Evolutionary conservation across 2,329 filamentous ascomycete genomes (phyloP).

Genomic region (Claviceps spartinae): DNA sequence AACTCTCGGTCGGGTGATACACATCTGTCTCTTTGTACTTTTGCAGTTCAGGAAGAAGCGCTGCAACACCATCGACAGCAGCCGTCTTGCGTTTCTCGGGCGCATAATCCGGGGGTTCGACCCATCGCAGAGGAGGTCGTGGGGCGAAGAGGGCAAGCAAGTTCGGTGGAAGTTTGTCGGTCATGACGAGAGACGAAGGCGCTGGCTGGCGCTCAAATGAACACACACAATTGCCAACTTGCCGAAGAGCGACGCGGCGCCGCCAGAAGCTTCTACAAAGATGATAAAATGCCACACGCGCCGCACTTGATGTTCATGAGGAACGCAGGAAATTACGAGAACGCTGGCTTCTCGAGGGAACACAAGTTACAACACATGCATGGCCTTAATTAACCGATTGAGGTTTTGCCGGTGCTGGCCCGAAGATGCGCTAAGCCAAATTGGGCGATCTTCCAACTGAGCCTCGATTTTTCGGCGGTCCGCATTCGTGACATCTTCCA

Average conservation of each 20-base stretch:
- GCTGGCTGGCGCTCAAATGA: neutral
- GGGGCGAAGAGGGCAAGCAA: slow-evolving; percentile 90
- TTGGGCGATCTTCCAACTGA: slow-evolving; percentile 6
- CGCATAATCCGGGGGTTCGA: slow-evolving; percentile 68
- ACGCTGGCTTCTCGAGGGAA: slow-evolving; percentile 3
- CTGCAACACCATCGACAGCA: slow-evolving; percentile 57
- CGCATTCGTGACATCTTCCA: slow-evolving; percentile 8
- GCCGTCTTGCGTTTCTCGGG: slow-evolving; percentile 71
- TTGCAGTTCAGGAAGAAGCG: slow-evolving; percentile 58
- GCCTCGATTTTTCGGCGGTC: slow-evolving; percentile 5
- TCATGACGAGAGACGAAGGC: slow-evolving; percentile 46
- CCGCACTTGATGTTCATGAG: slow-evolving; percentile 3
- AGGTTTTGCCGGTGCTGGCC: slow-evolving; percentile 12
- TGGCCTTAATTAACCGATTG: neutral
- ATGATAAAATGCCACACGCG: slow-evolving; percentile 6
- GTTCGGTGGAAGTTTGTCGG: slow-evolving; percentile 88
- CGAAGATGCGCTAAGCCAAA: slow-evolving; percentile 14
- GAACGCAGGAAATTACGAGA: slow-evolving; percentile 10
- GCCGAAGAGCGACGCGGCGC: neutral
- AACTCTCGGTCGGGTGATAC: slow-evolving; percentile 79
- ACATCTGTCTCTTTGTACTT: slow-evolving; percentile 67
- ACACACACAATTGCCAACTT: neutral
- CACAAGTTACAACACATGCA: neutral
- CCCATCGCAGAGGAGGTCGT: slow-evolving; percentile 80
- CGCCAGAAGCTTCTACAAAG: neutral